Conservation (phyloP, 1,284 basidiomycete species). For the Pholiota adiposa region DNA sequence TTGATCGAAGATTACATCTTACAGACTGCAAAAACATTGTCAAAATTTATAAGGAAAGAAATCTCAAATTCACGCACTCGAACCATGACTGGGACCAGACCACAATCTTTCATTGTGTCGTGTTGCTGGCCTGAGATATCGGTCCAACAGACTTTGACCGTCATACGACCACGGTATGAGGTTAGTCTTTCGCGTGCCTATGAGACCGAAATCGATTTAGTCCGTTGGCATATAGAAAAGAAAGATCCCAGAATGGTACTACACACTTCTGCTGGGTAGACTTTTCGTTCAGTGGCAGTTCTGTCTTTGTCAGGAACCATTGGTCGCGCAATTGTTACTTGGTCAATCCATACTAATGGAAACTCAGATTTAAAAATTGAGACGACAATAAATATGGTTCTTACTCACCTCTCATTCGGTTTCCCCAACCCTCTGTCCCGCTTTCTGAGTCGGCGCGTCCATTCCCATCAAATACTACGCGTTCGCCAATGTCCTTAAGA, state of each 20-base stretch:
- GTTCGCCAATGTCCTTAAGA: constrained; percentile 85
- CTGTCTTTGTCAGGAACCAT: constrained; percentile 88
- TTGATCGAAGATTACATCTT: constrained; percentile 87
- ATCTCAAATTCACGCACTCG: constrained; percentile 61
- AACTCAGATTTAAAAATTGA: constrained; percentile 17
- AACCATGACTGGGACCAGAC: constrained; percentile 95
- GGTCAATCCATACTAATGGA: constrained; percentile 88
- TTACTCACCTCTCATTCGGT: constrained; percentile 78
- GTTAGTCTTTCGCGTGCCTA: constrained; percentile 92
- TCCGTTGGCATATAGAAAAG: background rate
- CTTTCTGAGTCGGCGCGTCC: constrained; percentile 53
- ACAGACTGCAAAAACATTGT: constrained; percentile 65
- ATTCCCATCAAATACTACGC: constrained; percentile 92
- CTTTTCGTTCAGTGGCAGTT: constrained; percentile 74
- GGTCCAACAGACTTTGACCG: constrained; percentile 88
- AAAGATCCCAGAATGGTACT: background rate
- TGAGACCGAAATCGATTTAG: constrained; percentile 8
- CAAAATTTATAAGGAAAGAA: constrained; percentile 7
- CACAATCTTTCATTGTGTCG: constrained; percentile 86
- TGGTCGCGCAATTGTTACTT: constrained; percentile 84
- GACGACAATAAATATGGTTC: background rate
- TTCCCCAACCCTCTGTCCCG: constrained; percentile 72
- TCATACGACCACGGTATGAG: constrained; percentile 92
- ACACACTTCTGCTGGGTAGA: constrained; percentile 89
- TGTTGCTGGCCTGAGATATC: constrained; percentile 75